phyloP scores from a whole-genome alignment of 768 basidiomycete species.

The Lactarius indigo region DNA sequence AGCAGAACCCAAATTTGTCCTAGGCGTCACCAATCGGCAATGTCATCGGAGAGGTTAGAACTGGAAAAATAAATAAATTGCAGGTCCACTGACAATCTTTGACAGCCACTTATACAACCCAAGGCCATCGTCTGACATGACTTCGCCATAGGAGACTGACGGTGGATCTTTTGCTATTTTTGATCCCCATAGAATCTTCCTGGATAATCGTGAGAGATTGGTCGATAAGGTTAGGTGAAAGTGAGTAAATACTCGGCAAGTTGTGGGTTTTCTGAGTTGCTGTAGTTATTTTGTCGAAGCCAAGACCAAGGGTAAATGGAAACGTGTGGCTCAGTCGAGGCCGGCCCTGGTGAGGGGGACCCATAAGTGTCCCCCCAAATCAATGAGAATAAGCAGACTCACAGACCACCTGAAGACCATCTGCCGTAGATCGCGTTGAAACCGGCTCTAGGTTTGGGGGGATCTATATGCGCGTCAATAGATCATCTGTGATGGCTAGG shows the following conservation, averaged over 20 bases:
- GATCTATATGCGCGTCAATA: slow-evolving; percentile 48
- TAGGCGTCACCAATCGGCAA: slow-evolving; percentile 31
- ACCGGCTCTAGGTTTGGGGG: slow-evolving; percentile 67
- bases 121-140: slow-evolving; percentile 58
- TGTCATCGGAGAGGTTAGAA: slow-evolving; percentile 3
- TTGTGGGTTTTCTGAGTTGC: slow-evolving; percentile 43
- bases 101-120: slow-evolving; percentile 80
- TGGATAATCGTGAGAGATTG: slow-evolving; percentile 23
- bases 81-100: slow-evolving; percentile 56
- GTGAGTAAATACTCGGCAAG: slow-evolving; percentile 44
- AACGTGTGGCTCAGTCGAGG: slow-evolving; percentile 57
- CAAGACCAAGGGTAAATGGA: slow-evolving; percentile 88
- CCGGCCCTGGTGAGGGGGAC: slow-evolving; percentile 40
- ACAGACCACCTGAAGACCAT: slow-evolving; percentile 79
- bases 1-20: slow-evolving; percentile 88
- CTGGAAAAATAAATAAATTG: background rate
- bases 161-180: slow-evolving; percentile 75
- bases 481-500: background rate
- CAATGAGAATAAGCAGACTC: slow-evolving; percentile 27
- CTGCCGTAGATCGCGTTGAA: slow-evolving; percentile 47
- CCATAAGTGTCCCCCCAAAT: background rate
- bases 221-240: slow-evolving; percentile 1
- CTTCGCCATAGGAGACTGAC: slow-evolving; percentile 65
- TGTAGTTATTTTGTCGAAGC: slow-evolving; percentile 75
- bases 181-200: slow-evolving; percentile 79